A percentile compares a stretch with the other conserved stretches of the same genome.
phyloP scores from a whole-genome alignment of 176 grass and related monocot species.

The Dactylis glomerata region DNA sequence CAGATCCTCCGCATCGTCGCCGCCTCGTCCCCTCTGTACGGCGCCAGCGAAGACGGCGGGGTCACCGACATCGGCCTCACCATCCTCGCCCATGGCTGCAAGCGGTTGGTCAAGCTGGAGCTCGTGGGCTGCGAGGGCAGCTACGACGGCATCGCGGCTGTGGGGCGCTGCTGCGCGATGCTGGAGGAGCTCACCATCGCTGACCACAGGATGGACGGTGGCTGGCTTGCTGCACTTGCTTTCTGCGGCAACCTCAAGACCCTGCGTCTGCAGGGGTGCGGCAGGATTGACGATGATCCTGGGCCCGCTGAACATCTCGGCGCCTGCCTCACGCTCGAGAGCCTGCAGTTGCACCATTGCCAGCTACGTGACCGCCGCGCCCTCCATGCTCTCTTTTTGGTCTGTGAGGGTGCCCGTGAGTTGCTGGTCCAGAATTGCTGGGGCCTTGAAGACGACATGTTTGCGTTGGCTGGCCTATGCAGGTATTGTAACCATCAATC shows the following conservation, averaged over 20 bases:
- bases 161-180: slow-evolving; percentile 86
- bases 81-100: slow-evolving; percentile 92
- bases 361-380: slow-evolving; percentile 60
- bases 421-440: slow-evolving; percentile 81
- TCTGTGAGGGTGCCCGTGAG: slow-evolving; percentile 75
- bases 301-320: slow-evolving; percentile 76
- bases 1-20: slow-evolving; percentile 86
- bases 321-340: slow-evolving; percentile 76
- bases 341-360: slow-evolving; percentile 75
- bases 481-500: slow-evolving; percentile 51
- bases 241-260: slow-evolving; percentile 96
- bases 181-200: slow-evolving; percentile 86
- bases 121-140: slow-evolving; percentile 80
- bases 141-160: slow-evolving; percentile 82
- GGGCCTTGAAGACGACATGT: slow-evolving; percentile 91
- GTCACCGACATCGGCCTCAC: slow-evolving; percentile 97
- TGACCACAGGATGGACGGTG: slow-evolving; percentile 72
- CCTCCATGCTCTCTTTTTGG: slow-evolving; percentile 75
- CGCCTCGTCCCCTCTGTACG: slow-evolving; percentile 45
- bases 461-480: slow-evolving; percentile 58
- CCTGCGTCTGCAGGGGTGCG: slow-evolving; percentile 61
- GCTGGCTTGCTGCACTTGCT: slow-evolving; percentile 72
- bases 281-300: slow-evolving; percentile 72
- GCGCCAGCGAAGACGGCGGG: slow-evolving; percentile 29
- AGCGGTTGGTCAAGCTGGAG: slow-evolving; percentile 80